Conservation (phyloP, 495 filamentous ascomycete genomes). For the Aspergillus ostianus region DNA sequence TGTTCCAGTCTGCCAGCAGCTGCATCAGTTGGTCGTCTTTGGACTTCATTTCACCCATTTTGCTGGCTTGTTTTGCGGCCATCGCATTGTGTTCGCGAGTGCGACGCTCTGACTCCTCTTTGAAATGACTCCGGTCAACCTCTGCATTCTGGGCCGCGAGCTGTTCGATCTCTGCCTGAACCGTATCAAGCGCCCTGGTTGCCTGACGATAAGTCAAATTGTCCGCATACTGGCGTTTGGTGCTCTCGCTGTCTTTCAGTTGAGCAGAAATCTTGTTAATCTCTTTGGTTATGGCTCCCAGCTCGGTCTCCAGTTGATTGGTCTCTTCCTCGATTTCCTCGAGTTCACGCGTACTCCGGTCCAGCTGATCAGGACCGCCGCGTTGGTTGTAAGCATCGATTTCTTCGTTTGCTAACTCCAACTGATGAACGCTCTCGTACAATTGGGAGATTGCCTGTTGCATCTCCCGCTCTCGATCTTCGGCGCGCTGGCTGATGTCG, state of each 20-base stretch:
- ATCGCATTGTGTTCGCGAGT: constrained; percentile 60
- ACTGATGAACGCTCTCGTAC: constrained; percentile 69
- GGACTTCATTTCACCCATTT: constrained; percentile 70
- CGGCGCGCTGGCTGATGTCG: constrained; percentile 68
- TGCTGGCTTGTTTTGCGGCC: constrained; percentile 56
- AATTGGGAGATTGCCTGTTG: constrained; percentile 70
- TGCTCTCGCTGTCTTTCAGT: constrained; percentile 72
- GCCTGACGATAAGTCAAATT: constrained; percentile 82
- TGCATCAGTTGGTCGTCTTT: constrained; percentile 77
- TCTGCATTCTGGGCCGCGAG: constrained; percentile 79
- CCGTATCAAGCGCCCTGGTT: constrained; percentile 60
- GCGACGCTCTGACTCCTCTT: constrained; percentile 63
- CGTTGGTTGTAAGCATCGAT: constrained; percentile 78
- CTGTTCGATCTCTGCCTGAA: constrained; percentile 68
- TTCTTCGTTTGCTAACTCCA: constrained; percentile 68
- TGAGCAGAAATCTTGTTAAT: constrained; percentile 78
- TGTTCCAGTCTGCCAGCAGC: constrained; percentile 72
- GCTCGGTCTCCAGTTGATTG: constrained; percentile 61
- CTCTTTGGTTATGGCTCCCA: constrained; percentile 59
- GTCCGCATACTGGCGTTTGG: constrained; percentile 77
- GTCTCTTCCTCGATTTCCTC: constrained; percentile 64
- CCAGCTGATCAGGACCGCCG: constrained; percentile 71
- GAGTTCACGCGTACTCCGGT: constrained; percentile 66
- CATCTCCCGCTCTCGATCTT: constrained; percentile 69
- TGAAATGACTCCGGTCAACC: constrained; percentile 73